Conservation (phyloP, 164 flowering plant genomes). For the Aristolochia californica region DNA sequence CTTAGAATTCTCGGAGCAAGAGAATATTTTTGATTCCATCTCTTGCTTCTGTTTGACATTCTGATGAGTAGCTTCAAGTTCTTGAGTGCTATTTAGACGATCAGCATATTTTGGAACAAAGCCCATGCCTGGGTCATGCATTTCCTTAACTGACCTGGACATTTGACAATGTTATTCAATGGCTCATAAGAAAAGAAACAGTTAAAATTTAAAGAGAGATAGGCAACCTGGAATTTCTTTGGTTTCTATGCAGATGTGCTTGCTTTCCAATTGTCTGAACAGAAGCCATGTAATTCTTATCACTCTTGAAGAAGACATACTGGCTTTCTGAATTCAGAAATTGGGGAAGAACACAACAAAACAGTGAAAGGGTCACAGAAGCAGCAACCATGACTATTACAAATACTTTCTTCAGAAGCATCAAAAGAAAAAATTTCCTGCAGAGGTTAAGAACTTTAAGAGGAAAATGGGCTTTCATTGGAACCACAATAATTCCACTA, state of each 20-base stretch:
- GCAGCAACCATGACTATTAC: conserved; percentile 28
- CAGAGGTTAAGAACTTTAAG: conserved; percentile 38
- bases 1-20: conserved; percentile 9
- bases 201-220: neutral
- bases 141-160: conserved; percentile 21
- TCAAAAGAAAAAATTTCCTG: conserved; percentile 46
- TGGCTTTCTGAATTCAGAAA: conserved; percentile 20
- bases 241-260: conserved; percentile 12
- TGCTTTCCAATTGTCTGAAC: conserved; percentile 13
- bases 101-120: conserved; percentile 18
- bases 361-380: conserved; percentile 21
- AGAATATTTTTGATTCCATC: conserved; percentile 6
- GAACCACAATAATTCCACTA: conserved; percentile 52
- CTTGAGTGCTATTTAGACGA: conserved; percentile 12
- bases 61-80: conserved; percentile 10
- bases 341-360: conserved; percentile 30
- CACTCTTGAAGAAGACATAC: conserved; percentile 22
- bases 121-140: conserved; percentile 14
- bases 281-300: conserved; percentile 14
- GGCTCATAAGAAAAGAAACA: neutral
- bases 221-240: conserved; percentile 15
- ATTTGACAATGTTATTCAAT: conserved; percentile 6
- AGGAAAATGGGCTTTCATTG: conserved; percentile 66
- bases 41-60: conserved; percentile 13
- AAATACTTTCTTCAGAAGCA: conserved; percentile 30